phyloP scores from a whole-genome alignment of 192 early-diverging fungal species.

The Podila epigama region DNA sequence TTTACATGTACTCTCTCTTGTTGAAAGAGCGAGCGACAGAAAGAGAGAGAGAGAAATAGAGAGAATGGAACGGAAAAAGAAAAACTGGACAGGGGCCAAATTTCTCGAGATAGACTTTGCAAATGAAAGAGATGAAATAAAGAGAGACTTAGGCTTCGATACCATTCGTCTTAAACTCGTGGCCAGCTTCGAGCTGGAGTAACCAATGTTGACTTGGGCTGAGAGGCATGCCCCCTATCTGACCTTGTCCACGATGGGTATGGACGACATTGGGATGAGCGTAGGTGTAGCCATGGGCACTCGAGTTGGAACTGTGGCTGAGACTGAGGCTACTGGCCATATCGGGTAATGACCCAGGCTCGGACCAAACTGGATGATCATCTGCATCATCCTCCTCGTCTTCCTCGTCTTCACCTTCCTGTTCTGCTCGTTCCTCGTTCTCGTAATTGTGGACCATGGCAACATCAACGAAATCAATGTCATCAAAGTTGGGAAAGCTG shows the following conservation, averaged over 20 bases:
- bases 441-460: slow-evolving; percentile 18
- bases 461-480: slow-evolving; percentile 47
- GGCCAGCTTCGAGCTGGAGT: slow-evolving; percentile 27
- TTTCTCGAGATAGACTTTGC: too few relatives aligned
- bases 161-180: slow-evolving; percentile 23
- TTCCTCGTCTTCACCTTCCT: slow-evolving; percentile 11
- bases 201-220: slow-evolving; percentile 42
- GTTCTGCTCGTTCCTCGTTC: background rate
- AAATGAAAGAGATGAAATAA: background rate
- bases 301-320: background rate
- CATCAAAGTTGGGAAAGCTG: slow-evolving; percentile 47
- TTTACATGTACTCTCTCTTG: background rate
- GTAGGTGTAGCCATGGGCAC: too few relatives aligned
- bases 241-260: too few relatives aligned
- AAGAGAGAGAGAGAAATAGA: too few relatives aligned
- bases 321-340: background rate
- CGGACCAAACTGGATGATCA: slow-evolving; percentile 15
- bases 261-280: too few relatives aligned
- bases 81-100: too few relatives aligned
- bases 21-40: too few relatives aligned
- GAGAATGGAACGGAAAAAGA: background rate
- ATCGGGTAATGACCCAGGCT: slow-evolving; percentile 27
- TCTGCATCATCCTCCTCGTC: slow-evolving; percentile 39
- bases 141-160: slow-evolving; percentile 13
- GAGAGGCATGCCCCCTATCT: slow-evolving; percentile 32